Evolutionary conservation across 108 stramenopile species (phyloP), one percentile per base, ranked within the genome.

Genomic region (Epithemia pelagica): DNA sequence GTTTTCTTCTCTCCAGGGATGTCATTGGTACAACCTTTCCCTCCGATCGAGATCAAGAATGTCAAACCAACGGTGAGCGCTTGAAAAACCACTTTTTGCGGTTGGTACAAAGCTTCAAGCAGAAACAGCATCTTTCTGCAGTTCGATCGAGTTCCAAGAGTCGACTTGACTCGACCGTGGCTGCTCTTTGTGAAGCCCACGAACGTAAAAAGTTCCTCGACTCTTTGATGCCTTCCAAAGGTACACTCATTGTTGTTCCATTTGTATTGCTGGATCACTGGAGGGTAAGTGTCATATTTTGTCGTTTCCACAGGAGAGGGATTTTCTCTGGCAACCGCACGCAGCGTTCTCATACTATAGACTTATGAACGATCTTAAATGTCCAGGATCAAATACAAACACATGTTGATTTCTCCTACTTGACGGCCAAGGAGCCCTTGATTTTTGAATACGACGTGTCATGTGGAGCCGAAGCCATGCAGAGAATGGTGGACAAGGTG

Each of bases 171-270:
- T 77, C 75, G 2, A 64, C 76, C n/a, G 81, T 92, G 2, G 81
- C 86, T 28, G 81, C 81, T 26, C 57, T 83, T 10, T 64, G 88
- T 0, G 71, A 84, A 56, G 60, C 62, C 58, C 69, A 66, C 28
- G 80, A 69, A 37, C 54, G 54, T 24, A 30, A 26, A 10, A 78
- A 90, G 58, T 61, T 83, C 1, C 27, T 66, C 1, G 71, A 72
- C 21, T 55, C 82, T 0, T 70, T 91, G 2, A 8, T 77, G 10
- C 71, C 79, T 2, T 82, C 84, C 20, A 69, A 74, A 7, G 71
- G 72, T 10, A 91, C 87, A 5, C 69, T 94, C 28, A 65, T 94
- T 20, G 85, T 94, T 22, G 90, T 94, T 32, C 93, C 93, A 19
- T 61, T 73, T 28, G 78, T 80, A 0, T 72, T 94, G 30, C 51